Percentiles rank a stretch among this genome's conserved stretches.
Evolutionary conservation across 805 yeast genomes (phyloP).

Genomic region (Lipomyces mesembrius): DNA sequence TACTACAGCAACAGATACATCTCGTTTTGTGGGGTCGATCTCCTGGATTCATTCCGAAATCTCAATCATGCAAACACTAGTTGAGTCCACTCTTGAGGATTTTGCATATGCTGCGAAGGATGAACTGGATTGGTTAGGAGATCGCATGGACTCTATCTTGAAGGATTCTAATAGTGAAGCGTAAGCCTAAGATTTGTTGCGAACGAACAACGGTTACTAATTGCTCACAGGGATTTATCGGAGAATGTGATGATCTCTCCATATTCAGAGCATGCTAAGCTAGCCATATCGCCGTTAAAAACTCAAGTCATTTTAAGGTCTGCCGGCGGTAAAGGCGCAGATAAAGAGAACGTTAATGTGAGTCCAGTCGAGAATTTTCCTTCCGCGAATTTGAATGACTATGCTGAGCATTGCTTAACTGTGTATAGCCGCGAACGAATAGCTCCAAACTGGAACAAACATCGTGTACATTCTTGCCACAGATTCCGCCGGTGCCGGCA

Average conservation of each 20-base stretch:
- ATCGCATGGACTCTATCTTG: constrained; percentile 25
- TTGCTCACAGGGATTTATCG: background rate
- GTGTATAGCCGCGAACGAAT: background rate
- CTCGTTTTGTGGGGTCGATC: constrained; percentile 18
- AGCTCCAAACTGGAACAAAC: background rate
- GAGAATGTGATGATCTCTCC: background rate
- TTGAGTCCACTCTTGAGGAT: constrained; percentile 19
- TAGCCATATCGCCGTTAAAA: constrained; percentile 4
- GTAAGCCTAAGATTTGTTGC: background rate
- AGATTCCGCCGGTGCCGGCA: constrained; percentile 11
- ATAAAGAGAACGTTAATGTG: constrained; percentile 3
- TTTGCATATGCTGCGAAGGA: constrained; percentile 35
- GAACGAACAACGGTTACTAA: background rate
- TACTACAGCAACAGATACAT: background rate
- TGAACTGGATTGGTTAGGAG: constrained; percentile 36
- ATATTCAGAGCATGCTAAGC: background rate
- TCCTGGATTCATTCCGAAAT: constrained; percentile 32
- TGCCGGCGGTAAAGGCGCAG: constrained; percentile 4
- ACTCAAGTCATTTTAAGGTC: background rate
- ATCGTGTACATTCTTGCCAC: background rate
- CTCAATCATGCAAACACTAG: constrained; percentile 16
- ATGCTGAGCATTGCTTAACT: background rate
- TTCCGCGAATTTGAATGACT: background rate
- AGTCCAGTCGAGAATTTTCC: background rate
- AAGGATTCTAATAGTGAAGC: background rate